phyloP scores from a whole-genome alignment of 345 rosid species.

The Populus alba region DNA sequence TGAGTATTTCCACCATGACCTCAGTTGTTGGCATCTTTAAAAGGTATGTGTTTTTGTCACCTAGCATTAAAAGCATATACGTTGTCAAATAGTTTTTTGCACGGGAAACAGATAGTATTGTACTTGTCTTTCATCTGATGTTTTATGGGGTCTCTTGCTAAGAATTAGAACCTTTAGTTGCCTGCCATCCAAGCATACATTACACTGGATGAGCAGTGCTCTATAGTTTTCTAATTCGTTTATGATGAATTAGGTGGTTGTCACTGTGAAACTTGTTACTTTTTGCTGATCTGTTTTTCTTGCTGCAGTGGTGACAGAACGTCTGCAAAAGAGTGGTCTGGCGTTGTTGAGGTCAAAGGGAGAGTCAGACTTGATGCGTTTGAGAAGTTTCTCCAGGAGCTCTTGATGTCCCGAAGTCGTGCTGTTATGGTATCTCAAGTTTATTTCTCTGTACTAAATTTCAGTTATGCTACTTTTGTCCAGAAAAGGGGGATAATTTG shows the following conservation, averaged over 20 bases:
- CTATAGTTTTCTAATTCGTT: neutral
- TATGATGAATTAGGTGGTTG: neutral
- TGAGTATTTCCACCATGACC: slow-evolving; percentile 43
- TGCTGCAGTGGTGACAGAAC: slow-evolving; percentile 82
- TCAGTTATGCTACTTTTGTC: slow-evolving; percentile 21
- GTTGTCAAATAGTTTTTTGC: neutral
- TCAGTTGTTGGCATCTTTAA: slow-evolving; percentile 61
- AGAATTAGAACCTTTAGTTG: neutral
- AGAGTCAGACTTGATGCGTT: slow-evolving; percentile 90
- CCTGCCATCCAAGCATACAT: neutral
- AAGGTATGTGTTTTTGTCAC: slow-evolving; percentile 49
- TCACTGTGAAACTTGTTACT: neutral
- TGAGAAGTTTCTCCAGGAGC: slow-evolving; percentile 90
- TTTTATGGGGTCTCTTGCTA: neutral
- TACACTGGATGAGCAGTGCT: neutral
- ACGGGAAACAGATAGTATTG: neutral
- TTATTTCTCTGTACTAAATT: slow-evolving; percentile 42
- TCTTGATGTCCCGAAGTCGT: slow-evolving; percentile 88
- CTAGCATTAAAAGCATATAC: neutral
- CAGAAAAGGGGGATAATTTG: slow-evolving; percentile 9
- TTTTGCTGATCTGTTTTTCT: neutral
- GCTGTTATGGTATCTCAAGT: slow-evolving; percentile 81
- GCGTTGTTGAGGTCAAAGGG: slow-evolving; percentile 76
- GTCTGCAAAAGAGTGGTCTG: slow-evolving; percentile 60
- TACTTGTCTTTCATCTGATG: neutral